Base-by-base conservation (phyloP, 2,329 filamentous ascomycete species). In the Trichophyton equinum region DNA sequence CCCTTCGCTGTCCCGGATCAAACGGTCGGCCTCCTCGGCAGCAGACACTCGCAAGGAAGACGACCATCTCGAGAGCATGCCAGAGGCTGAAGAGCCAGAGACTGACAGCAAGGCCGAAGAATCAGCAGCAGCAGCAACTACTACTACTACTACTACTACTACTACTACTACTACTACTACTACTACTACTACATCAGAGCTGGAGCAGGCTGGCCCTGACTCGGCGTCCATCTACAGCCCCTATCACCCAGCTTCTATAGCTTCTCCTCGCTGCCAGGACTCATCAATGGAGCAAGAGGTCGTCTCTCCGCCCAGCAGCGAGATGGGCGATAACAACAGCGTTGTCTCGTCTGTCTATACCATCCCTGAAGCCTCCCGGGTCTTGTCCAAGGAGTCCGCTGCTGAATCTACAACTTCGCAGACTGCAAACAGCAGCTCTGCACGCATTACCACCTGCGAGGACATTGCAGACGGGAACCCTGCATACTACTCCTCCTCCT, bases 41-140 rank as follows among this genome's bases (percentile, higher is more conserved):
- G 25, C 36, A 22, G 40, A 44, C 0, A 27, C 38, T 58, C 30
- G 8, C 5, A 18, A 11, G 33, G 33, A 36, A 36, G 36, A n/a
- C 33, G 65, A 44, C 4, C 42, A 47, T 9, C 64, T 74, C 40
- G 72, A 73, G 53, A 73, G 72, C 36, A 75, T 74, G 73, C 72
- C 72, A 58, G 73, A 75, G 61, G 69, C 71, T 61, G 68, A 71
- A 44, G 72, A 70, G 60, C 66, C 58, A 11, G 15, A 58, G 7
- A 30, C 18, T 18, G 47, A 53, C 49, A 18, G 6, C 9, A 44
- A 22, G 59, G n/a, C 40, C 13, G 5, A 6, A 9, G 8, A 11
- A 27, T 27, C 11, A 36, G 8, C 65, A 27, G 5, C 25, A 27
- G 25, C 25, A 22, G 22, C 22, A 22, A 3, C 22, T 6, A 6